Conservation (phyloP, 768 basidiomycete genomes). For the Mycena indigotica region DNA sequence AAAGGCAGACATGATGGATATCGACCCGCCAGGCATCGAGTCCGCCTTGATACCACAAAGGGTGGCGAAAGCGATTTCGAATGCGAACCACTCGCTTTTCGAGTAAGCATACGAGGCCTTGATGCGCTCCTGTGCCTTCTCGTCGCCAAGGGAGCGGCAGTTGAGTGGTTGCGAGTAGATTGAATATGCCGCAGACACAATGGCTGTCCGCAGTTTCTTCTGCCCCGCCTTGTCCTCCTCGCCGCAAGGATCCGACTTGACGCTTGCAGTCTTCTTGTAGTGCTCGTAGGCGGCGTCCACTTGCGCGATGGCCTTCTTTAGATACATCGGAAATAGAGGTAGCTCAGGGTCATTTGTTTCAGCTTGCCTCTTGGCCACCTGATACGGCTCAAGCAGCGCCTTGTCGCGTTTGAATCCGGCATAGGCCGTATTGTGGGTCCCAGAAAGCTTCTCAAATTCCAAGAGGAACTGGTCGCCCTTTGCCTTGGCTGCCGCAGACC, state of each 20-base stretch:
- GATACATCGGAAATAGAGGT: slow-evolving; percentile 32
- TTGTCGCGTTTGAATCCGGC: slow-evolving; percentile 28
- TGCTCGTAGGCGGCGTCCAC: slow-evolving; percentile 31
- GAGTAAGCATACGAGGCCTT: slow-evolving; percentile 63
- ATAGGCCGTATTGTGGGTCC: not conserved
- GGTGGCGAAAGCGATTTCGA: slow-evolving; percentile 53
- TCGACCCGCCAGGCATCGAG: slow-evolving; percentile 36
- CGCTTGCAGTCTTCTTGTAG: slow-evolving; percentile 22
- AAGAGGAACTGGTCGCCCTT: slow-evolving; percentile 38
- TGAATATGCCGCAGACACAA: slow-evolving; percentile 28
- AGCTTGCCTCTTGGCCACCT: slow-evolving; percentile 20
- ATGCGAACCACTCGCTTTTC: slow-evolving; percentile 42
- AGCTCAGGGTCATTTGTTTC: too few relatives aligned
- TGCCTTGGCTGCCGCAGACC: slow-evolving; percentile 36
- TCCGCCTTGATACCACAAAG: slow-evolving; percentile 60
- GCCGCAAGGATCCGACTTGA: slow-evolving; percentile 3
- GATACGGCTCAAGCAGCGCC: slow-evolving; percentile 45
- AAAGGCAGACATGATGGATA: slow-evolving; percentile 36
- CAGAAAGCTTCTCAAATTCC: slow-evolving; percentile 34
- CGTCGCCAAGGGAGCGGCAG: slow-evolving; percentile 25
- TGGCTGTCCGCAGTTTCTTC: slow-evolving; percentile 29
- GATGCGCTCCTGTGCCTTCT: slow-evolving; percentile 40
- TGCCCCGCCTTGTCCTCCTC: slow-evolving; percentile 2
- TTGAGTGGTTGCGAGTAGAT: slow-evolving; percentile 33
- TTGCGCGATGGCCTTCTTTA: slow-evolving; percentile 41